These are phyloP conservation scores for Dianthus caryophyllus DNA, from an alignment of 148 eudicot genomes.

Conservation along the genomic window DNA sequence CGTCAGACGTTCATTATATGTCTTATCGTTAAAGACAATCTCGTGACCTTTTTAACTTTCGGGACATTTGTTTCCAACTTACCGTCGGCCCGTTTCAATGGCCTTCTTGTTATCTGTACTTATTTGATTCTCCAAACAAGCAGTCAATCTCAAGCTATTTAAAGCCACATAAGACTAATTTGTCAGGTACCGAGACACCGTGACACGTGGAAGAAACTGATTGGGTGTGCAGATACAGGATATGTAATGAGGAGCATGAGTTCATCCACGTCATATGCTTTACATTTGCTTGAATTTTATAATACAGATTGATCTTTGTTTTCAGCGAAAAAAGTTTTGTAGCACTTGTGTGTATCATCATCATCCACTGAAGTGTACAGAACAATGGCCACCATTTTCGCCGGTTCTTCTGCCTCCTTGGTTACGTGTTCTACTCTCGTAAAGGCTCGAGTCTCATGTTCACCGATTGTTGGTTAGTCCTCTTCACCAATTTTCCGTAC, in stretches of 20 bases:
- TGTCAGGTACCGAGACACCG: conserved; percentile 29
- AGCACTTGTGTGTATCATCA: neutral
- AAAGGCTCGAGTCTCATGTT: conserved; percentile 34
- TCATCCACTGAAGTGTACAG: conserved; percentile 4
- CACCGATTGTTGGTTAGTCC: conserved; percentile 62
- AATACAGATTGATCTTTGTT: neutral
- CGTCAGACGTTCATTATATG: too few relatives aligned
- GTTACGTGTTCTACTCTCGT: conserved; percentile 53
- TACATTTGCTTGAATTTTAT: conserved; percentile 3
- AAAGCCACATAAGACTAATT: conserved; percentile 15
- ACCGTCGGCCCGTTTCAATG: too few relatives aligned
- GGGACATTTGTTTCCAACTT: too few relatives aligned
- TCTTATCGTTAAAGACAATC: too few relatives aligned
- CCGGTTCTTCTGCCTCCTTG: conserved; percentile 55
- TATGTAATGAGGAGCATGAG: conserved; percentile 25
- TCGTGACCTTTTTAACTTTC: too few relatives aligned
- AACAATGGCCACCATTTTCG: conserved; percentile 72
- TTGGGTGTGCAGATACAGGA: conserved; percentile 53
- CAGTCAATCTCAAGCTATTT: conserved; percentile 7
- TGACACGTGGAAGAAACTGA: conserved; percentile 48
- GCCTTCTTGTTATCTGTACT: too few relatives aligned
- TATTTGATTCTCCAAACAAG: too few relatives aligned
- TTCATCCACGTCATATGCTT: conserved; percentile 50
- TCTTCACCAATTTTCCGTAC: neutral
- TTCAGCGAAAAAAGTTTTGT: neutral